Percentiles rank a stretch among this genome's conserved stretches.
phyloP scores from a whole-genome alignment of 139 green algal species.

The Coelastrella sp. region DNA sequence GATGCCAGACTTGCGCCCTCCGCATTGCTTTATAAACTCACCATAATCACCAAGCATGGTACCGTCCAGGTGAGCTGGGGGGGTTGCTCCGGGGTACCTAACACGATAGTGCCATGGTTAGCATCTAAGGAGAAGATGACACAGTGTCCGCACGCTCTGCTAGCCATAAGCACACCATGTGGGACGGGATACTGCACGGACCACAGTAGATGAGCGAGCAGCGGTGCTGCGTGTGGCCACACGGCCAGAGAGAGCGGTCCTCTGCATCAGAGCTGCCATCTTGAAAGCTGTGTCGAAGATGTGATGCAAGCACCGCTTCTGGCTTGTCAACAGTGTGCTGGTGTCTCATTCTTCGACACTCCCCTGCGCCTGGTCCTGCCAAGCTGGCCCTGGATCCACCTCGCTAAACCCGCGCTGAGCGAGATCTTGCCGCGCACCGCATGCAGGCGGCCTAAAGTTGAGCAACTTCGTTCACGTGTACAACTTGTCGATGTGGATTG shows the following conservation, averaged over 20 bases:
- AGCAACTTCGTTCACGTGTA: not conserved
- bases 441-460: not conserved
- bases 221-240: not conserved
- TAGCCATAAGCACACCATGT: constrained; percentile 26
- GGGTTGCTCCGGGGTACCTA: constrained; percentile 69
- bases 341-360: too few relatives aligned
- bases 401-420: not conserved
- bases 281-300: not conserved
- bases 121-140: not conserved
- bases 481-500: not conserved
- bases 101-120: not conserved
- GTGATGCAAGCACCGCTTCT: constrained; percentile 15
- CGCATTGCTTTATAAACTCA: too few relatives aligned
- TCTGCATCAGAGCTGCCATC: constrained; percentile 20
- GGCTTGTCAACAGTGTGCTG: too few relatives aligned
- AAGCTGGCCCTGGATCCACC: constrained; percentile 10
- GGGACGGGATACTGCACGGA: constrained; percentile 21
- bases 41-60: constrained; percentile 66
- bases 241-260: constrained; percentile 8
- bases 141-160: not conserved
- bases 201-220: not conserved
- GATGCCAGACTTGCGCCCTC: too few relatives aligned
- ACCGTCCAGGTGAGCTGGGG: constrained; percentile 71
- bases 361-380: too few relatives aligned
- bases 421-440: not conserved